Percentiles rank a stretch among this genome's conserved stretches.
phyloP scores from a whole-genome alignment of 805 yeast genomes.

The Kuraishia ogatae region DNA sequence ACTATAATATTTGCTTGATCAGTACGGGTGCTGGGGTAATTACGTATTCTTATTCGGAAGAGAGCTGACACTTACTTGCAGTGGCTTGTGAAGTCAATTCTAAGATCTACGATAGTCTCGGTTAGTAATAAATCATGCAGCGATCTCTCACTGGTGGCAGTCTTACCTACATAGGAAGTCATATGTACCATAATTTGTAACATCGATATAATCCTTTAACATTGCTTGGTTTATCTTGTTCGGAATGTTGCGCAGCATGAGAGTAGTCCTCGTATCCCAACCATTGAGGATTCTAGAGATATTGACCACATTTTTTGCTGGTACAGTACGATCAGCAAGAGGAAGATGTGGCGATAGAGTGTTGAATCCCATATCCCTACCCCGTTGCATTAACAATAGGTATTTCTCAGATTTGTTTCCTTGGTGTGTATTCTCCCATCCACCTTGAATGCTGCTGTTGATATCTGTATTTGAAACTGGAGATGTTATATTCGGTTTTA shows the following conservation, averaged over 20 bases:
- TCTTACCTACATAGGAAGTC: slow-evolving; percentile 28
- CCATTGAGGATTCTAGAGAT: slow-evolving; percentile 30
- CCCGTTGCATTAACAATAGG: neutral
- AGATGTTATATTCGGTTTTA: neutral
- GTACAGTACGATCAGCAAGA: neutral
- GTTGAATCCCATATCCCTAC: neutral
- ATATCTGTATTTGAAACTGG: neutral
- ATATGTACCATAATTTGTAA: slow-evolving; percentile 28
- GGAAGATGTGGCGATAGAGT: neutral
- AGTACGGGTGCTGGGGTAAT: neutral
- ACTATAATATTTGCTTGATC: slow-evolving; percentile 8
- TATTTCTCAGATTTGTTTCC: neutral
- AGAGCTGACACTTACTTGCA: slow-evolving; percentile 33
- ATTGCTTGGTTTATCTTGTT: slow-evolving; percentile 38
- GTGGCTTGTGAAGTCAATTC: slow-evolving; percentile 42
- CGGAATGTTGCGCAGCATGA: slow-evolving; percentile 48
- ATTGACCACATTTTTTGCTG: slow-evolving; percentile 25
- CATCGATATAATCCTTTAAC: slow-evolving; percentile 36
- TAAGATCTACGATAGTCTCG: slow-evolving; percentile 22
- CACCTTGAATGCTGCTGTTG: too few species aligned
- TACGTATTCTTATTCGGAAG: too few species aligned
- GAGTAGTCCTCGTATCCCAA: slow-evolving; percentile 34
- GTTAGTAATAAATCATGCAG: neutral
- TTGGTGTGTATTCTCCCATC: too few species aligned
- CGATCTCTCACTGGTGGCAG: neutral